Conservation (phyloP, 1,284 basidiomycete genomes). For the Moesziomyces sp. region DNA sequence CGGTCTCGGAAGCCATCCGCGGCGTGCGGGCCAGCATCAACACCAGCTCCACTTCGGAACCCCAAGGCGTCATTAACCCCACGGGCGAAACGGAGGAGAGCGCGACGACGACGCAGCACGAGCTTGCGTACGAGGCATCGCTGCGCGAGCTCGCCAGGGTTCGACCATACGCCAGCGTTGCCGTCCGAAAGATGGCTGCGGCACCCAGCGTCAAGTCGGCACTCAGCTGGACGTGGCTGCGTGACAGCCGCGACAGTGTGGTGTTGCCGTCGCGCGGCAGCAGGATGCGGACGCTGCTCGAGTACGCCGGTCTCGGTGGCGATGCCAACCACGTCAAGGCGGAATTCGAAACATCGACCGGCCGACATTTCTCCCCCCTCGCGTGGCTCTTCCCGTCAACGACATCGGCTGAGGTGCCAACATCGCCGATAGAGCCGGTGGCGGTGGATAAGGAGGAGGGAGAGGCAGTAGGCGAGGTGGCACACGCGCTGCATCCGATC, state of each 20-base stretch:
- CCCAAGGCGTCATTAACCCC: slow-evolving; percentile 30
- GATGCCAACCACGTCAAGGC: slow-evolving; percentile 57
- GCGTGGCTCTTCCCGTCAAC: slow-evolving; percentile 11
- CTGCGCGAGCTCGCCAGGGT: slow-evolving; percentile 52
- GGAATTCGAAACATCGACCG: slow-evolving; percentile 44
- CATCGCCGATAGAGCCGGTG: not conserved
- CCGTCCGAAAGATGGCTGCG: slow-evolving; percentile 24
- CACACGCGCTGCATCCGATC: slow-evolving; percentile 6
- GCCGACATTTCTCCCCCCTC: slow-evolving; percentile 23
- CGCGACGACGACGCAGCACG: slow-evolving; percentile 41
- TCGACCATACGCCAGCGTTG: slow-evolving; percentile 51
- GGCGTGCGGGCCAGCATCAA: slow-evolving; percentile 77
- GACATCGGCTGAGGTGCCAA: not conserved
- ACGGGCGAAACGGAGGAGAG: slow-evolving; percentile 32
- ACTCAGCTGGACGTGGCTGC: slow-evolving; percentile 79
- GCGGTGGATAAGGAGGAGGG: not conserved
- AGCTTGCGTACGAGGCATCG: slow-evolving; percentile 60
- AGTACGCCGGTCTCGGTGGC: slow-evolving; percentile 61
- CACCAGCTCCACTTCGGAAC: slow-evolving; percentile 69
- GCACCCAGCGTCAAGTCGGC: slow-evolving; percentile 77
- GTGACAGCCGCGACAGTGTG: slow-evolving; percentile 82
- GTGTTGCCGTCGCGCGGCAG: slow-evolving; percentile 71
- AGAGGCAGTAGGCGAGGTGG: not conserved
- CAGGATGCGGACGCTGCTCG: slow-evolving; percentile 34
- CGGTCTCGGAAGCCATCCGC: slow-evolving; percentile 76